Evolutionary conservation across 2,329 filamentous ascomycete genomes (phyloP).

Genomic region (Penicillium decumbens): DNA sequence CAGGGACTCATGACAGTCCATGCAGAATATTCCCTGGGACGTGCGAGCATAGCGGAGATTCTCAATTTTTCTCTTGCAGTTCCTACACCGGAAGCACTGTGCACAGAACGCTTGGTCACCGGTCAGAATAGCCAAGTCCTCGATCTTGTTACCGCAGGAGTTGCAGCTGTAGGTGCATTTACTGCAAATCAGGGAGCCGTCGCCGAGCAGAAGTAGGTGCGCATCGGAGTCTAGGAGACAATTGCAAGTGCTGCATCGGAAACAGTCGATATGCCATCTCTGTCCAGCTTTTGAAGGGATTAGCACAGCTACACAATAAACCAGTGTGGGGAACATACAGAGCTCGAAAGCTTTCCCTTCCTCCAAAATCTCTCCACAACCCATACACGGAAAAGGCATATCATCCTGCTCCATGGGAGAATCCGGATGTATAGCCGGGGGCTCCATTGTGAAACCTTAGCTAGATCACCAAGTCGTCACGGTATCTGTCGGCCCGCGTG

Average conservation of each 20-base stretch:
- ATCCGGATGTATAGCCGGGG: slow-evolving; percentile 52
- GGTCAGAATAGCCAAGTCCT: slow-evolving; percentile 93
- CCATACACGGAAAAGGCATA: slow-evolving; percentile 78
- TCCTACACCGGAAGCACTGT: slow-evolving; percentile 93
- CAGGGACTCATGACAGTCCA: slow-evolving; percentile 95
- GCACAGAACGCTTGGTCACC: slow-evolving; percentile 98
- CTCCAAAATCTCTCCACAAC: slow-evolving; percentile 94
- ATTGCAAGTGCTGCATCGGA: slow-evolving; percentile 91
- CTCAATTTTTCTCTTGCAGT: slow-evolving; percentile 98
- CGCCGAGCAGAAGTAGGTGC: slow-evolving; percentile 91
- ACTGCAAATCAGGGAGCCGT: slow-evolving; percentile 97
- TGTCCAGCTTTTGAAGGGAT: slow-evolving; percentile 66
- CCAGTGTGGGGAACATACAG: slow-evolving; percentile 53
- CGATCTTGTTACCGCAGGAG: slow-evolving; percentile 94
- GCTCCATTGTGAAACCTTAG: slow-evolving; percentile 46
- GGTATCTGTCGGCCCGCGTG: background rate
- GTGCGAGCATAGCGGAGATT: slow-evolving; percentile 96
- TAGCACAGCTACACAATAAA: slow-evolving; percentile 11
- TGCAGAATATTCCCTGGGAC: slow-evolving; percentile 97
- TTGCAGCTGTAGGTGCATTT: slow-evolving; percentile 99
- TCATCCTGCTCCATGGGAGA: slow-evolving; percentile 72
- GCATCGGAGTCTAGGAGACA: slow-evolving; percentile 97
- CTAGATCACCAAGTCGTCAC: background rate
- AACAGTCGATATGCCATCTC: slow-evolving; percentile 98
- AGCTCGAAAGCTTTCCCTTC: slow-evolving; percentile 98